Evolutionary conservation across 208 protist genomes (phyloP), one percentile per base, ranked within the genome.

Genomic region (Trypanosoma mega): DNA sequence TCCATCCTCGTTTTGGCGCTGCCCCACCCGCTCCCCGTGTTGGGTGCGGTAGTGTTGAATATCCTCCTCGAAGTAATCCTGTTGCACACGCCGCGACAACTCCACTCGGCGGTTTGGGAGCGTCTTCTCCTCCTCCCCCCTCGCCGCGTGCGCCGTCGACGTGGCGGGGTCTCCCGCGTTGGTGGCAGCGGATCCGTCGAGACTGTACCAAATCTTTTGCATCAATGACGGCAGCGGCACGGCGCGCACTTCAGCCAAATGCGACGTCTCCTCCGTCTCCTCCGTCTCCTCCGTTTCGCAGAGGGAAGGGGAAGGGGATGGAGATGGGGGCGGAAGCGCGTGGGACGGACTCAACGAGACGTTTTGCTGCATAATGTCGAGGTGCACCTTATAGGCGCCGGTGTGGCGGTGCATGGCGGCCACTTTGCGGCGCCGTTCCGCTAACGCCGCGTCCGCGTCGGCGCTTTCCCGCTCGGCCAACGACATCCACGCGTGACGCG

Each of bases 11-110:
- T 23, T 21, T 1, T 46, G 53, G 34, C 34, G 34, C 34, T 39
- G 34, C 12, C 12, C 12, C 34, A 16, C 34, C 34, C 34, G 6
- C 34, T 6, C 34, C 34, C n/a, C n/a, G n/a, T n/a, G n/a, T n/a
- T 39, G 34, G 8, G 6, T 12, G 34, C 6, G 54, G 39, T 82
- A 94, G n/a, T 81, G 57, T 27, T 64, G 58, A 11, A 76, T 68
- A 56, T 96, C 89, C 8, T 96, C 86, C 47, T 85, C 76, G 58
- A 87, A 96, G 72, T 96, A 96, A 56, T 85, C 43, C 68, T 90
- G 79, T 68, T 96, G 89, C 12, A 96, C 85, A 23, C 89, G 85
- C 29, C 76, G 70, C 18, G 89, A 96, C 0, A 90, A 69, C 44
- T 88, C 82, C 24, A 80, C 76, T 14, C 69, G 53, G 36, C 51